Base-by-base conservation (phyloP, 2,329 filamentous ascomycete genomes). In the Cladophialophora carrionii region DNA sequence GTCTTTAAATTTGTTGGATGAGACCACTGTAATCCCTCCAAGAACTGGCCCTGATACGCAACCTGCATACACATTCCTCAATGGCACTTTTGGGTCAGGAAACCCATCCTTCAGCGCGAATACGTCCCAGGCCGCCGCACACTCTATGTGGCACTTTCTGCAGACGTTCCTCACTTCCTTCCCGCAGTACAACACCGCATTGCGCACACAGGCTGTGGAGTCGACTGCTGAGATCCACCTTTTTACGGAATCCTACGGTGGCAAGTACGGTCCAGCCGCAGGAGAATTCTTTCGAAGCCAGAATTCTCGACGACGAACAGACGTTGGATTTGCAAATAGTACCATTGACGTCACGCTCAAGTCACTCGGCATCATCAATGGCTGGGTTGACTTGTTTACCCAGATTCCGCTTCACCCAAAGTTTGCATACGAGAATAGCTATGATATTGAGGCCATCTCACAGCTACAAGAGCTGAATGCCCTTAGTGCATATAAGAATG, bases 351-450 rank as follows among this genome's bases (percentile, higher is more conserved):
- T 73, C 51, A 67, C 57, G 4, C 64, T 92, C 8, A 79, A 78
- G 14, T 85, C 88, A 0, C 76, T 92, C 0, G 88, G 89, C 24
- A 89, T 92, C 64, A 79, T 91, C 64, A 90, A 92, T 74, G 89
- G 88, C 12, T 85, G 88, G 68, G 79, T 92, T 41, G 90, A 92
- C 72, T 81, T 84, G 70, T 74, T 86, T 32, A 80, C 87, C 0
- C 87, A 91, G 59, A 70, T 70, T 6, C 73, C 72, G 1, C 78
- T 73, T 54, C 80, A 79, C 63, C 77, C 78, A 1, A 72, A 75
- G 29, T 78, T 78, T 56, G 78, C 78, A 4, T 77, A 75, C 57
- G 32, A 67, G 14, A 81, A 81, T 63, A 79, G 87, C 0, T 92
- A 90, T 73, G 85, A 82, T 8, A 82, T 90, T 63, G 72, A 84